phyloP scores from a whole-genome alignment of 306 rosid genomes.

The Acacia crassicarpa region DNA sequence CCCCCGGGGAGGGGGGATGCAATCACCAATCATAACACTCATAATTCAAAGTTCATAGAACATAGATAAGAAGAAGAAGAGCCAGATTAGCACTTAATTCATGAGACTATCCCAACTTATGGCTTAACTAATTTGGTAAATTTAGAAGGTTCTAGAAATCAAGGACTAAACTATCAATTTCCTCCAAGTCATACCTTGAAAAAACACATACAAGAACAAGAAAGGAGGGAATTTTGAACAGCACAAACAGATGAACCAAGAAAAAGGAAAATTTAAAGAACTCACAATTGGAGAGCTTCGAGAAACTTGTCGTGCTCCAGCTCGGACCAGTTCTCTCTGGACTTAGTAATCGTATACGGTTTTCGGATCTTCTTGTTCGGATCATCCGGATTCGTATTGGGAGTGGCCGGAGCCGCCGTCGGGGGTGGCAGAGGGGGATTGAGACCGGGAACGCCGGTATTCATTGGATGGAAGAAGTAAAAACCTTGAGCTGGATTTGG shows the following conservation, averaged over 20 bases:
- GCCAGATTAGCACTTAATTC: not conserved
- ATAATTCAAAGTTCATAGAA: not conserved
- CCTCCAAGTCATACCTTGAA: not conserved
- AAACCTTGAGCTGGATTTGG: conserved; percentile 49
- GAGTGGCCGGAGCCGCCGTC: not conserved
- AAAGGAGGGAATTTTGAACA: not conserved
- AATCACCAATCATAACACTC: not conserved
- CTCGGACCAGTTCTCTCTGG: conserved; percentile 73
- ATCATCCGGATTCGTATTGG: conserved; percentile 35
- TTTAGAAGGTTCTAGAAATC: not conserved
- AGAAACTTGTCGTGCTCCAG: conserved; percentile 79
- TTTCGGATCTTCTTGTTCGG: conserved; percentile 61
- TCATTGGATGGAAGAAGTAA: conserved; percentile 45
- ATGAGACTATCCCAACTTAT: not conserved
- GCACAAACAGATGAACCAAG: not conserved
- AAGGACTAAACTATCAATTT: not conserved
- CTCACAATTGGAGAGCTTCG: conserved; percentile 76
- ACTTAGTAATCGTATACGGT: conserved; percentile 68
- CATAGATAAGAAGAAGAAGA: not conserved
- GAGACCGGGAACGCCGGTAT: conserved; percentile 31
- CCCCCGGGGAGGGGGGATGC: not conserved
- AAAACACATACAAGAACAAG: not conserved
- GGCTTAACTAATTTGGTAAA: not conserved
- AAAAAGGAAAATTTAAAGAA: not conserved
- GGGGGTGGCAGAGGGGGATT: conserved; percentile 36